Conservation (phyloP, 257 asterid genomes). For the Phtheirospermum japonicum region DNA sequence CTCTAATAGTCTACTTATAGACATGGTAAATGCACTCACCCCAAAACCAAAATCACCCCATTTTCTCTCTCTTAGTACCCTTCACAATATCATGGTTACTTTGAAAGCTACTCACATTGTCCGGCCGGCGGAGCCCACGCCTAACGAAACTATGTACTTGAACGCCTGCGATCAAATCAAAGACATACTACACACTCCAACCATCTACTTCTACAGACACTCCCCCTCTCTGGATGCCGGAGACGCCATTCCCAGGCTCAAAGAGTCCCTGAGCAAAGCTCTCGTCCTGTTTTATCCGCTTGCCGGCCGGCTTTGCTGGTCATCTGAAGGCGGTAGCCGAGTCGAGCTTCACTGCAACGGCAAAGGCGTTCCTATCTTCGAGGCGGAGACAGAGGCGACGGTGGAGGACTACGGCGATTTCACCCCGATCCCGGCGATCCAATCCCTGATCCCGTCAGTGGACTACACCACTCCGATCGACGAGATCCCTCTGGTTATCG, state of each 20-base stretch:
- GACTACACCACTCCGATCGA: conserved; percentile 50
- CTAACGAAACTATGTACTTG: conserved; percentile 41
- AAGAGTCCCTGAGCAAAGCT: conserved; percentile 44
- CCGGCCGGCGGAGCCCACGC: conserved; percentile 52
- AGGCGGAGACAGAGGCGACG: conserved; percentile 47
- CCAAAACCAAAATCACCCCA: not conserved
- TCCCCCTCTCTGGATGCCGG: conserved; percentile 24
- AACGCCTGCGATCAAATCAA: conserved; percentile 53
- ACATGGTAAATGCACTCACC: no score
- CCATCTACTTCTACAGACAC: conserved; percentile 48
- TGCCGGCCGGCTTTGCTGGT: conserved; percentile 55
- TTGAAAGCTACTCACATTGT: conserved; percentile 45
- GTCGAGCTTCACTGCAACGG: conserved; percentile 63
- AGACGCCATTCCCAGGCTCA: conserved; percentile 25
- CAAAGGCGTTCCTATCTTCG: conserved; percentile 49
- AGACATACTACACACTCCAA: conserved; percentile 49
- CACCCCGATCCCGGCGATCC: conserved; percentile 42
- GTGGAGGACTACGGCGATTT: conserved; percentile 63
- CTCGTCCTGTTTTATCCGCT: conserved; percentile 54
- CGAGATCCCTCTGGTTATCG: conserved; percentile 39
- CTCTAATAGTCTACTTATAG: not conserved
- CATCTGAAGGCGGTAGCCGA: conserved; percentile 44
- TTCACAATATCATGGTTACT: conserved; percentile 26
- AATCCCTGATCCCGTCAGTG: conserved; percentile 40
- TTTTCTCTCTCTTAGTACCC: not conserved